Base-by-base conservation (phyloP, 192 early-diverging fungal genomes). In the Mortierella alpina region DNA sequence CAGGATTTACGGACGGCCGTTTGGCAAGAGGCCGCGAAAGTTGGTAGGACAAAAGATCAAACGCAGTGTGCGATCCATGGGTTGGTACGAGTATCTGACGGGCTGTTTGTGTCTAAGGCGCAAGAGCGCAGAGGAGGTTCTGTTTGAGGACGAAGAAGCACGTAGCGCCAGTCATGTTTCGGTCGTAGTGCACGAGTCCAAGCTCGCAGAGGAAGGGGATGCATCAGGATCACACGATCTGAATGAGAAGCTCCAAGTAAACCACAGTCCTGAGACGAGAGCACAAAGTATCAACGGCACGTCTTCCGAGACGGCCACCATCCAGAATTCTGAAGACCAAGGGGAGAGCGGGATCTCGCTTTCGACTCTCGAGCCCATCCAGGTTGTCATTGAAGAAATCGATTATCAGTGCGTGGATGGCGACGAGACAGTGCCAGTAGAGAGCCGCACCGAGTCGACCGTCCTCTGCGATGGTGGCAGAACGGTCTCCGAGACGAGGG, bases 1-100 rank as follows among this genome's bases (percentile, higher is more conserved):
- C 31, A 57, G 77, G 17, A 68, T 80, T 41, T 68, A 68, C 41
- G 77, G 77, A 31, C 69, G 65, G 8, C 77, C 77, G 0, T 80
- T 80, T 72, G 77, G 77, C n/a, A 72, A 80, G 60, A 22, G 70
- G 40, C 69, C 77, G 10, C 42, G 58, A 6, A 50, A 41, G 39
- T 44, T 72, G 48, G 18, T 52, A 20, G 70, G 65, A 15, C 58
- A 72, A 17, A 54, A 23, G 22, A 12, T 79, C 11, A 44, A 17
- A 20, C 12, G 31, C 7, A 9, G 22, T 40, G 49, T 77, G 22
- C 13, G 44, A 7, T 11, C 14, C 7, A 52, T 49, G 59, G 59
- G 54, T 44, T 66, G 73, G 65, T 68, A 61, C 45, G 48, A 12
- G 7, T 75, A 75, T 55, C 59, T 75, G 64, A 41, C 63, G 8